phyloP scores from a whole-genome alignment of 2,329 filamentous ascomycete species.

The Chaetomium olivaceum region DNA sequence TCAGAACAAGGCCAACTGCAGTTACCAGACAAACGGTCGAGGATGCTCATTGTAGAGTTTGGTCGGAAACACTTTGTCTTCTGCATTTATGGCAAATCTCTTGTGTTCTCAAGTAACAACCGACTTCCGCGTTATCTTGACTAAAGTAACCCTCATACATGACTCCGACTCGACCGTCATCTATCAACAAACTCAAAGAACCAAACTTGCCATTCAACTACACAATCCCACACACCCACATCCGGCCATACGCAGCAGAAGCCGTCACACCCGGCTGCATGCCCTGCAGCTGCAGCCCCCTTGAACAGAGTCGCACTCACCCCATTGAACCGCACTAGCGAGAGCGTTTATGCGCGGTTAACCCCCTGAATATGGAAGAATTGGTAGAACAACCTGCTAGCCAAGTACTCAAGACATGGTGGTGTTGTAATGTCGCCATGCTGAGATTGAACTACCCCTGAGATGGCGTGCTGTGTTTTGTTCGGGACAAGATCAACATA shows the following conservation, averaged over 20 bases:
- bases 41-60: background rate
- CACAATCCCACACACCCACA: background rate
- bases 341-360: background rate
- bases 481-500: background rate
- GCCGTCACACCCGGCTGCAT: background rate
- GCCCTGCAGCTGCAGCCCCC: background rate
- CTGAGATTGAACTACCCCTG: background rate
- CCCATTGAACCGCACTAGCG: background rate
- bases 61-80: background rate
- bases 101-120: background rate
- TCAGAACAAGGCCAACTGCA: background rate
- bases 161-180: no score
- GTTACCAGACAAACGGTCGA: background rate
- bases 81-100: background rate
- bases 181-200: no score
- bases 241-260: background rate
- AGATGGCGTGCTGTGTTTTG: background rate
- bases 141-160: no score
- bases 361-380: constrained; percentile 13
- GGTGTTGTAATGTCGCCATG: constrained; percentile 8
- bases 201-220: background rate
- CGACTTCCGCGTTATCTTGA: background rate
- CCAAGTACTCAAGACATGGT: background rate
- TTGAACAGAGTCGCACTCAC: background rate
- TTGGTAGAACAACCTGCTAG: background rate